Evolutionary conservation across 2,329 filamentous ascomycete genomes (phyloP).

Genomic region (Botryotinia narcissicola): DNA sequence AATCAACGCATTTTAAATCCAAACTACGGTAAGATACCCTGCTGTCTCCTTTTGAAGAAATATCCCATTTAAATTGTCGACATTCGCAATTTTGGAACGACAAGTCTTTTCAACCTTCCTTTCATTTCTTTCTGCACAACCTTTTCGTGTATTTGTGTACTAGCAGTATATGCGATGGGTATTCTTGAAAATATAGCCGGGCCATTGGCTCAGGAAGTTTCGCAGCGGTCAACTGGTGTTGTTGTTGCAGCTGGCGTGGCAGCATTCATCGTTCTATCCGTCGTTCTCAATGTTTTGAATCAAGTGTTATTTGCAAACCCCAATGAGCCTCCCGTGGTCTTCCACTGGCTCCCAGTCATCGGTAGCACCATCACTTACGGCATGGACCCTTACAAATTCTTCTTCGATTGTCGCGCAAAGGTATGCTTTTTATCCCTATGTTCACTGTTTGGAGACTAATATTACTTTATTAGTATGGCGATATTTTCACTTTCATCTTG

Average conservation of each 20-base stretch:
- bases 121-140: not conserved
- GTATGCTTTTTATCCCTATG: conserved; percentile 49
- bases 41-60: conserved; percentile 17
- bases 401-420: conserved; percentile 70
- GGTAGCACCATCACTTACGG: conserved; percentile 93
- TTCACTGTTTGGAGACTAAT: conserved; percentile 23
- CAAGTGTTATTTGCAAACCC: conserved; percentile 81
- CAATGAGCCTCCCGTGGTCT: conserved; percentile 77
- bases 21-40: conserved; percentile 3
- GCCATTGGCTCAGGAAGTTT: conserved; percentile 34
- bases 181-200: conserved; percentile 34
- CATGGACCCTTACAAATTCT: conserved; percentile 90
- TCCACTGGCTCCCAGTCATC: conserved; percentile 78
- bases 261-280: conserved; percentile 50
- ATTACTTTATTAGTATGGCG: conserved; percentile 62
- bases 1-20: conserved; percentile 15
- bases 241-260: conserved; percentile 32
- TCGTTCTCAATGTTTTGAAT: conserved; percentile 74
- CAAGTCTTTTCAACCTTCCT: not conserved
- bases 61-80: conserved; percentile 20
- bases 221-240: conserved; percentile 34
- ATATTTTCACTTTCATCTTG: conserved; percentile 85
- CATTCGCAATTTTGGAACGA: not conserved
- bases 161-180: conserved; percentile 31
- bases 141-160: conserved; percentile 17